A percentile compares a stretch with the other conserved stretches of the same genome.
phyloP scores from a whole-genome alignment of 2,329 filamentous ascomycete genomes.

The Fusarium domesticum region DNA sequence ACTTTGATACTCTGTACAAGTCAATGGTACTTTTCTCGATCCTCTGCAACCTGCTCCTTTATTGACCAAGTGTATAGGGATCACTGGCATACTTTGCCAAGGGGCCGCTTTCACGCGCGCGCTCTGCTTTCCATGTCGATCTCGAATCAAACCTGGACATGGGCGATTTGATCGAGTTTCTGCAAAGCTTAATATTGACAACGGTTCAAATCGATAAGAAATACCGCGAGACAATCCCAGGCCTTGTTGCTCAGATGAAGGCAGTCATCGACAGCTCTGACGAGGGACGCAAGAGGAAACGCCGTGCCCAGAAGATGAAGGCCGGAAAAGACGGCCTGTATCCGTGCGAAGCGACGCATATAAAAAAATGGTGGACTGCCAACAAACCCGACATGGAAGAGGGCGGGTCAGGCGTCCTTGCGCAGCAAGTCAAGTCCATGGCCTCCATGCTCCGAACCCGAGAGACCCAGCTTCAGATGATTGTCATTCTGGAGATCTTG shows the following conservation, averaged over 20 bases:
- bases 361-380: constrained; percentile 68
- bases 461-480: constrained; percentile 78
- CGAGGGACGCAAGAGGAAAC: constrained; percentile 44
- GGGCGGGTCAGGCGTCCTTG: constrained; percentile 46
- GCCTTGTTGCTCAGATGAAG: constrained; percentile 57
- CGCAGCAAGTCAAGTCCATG: constrained; percentile 58
- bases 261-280: constrained; percentile 56
- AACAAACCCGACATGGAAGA: constrained; percentile 52
- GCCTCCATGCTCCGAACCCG: constrained; percentile 66
- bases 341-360: constrained; percentile 59
- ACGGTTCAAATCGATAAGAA: constrained; percentile 73
- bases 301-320: constrained; percentile 62
- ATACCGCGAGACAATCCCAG: constrained; percentile 67
- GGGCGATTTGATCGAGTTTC: constrained; percentile 62
- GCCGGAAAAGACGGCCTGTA: constrained; percentile 68
- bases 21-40: constrained; percentile 51
- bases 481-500: constrained; percentile 73
- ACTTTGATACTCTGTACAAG: constrained; percentile 60
- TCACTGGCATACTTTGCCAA: constrained; percentile 83
- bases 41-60: neutral
- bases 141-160: constrained; percentile 59
- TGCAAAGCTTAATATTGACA: constrained; percentile 66
- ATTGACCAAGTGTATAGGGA: constrained; percentile 45
- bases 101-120: constrained; percentile 71
- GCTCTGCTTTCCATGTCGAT: constrained; percentile 65